Evolutionary conservation across 148 eudicot species (phyloP), one percentile per base, ranked within the genome.

Genomic region (Cornus florida): DNA sequence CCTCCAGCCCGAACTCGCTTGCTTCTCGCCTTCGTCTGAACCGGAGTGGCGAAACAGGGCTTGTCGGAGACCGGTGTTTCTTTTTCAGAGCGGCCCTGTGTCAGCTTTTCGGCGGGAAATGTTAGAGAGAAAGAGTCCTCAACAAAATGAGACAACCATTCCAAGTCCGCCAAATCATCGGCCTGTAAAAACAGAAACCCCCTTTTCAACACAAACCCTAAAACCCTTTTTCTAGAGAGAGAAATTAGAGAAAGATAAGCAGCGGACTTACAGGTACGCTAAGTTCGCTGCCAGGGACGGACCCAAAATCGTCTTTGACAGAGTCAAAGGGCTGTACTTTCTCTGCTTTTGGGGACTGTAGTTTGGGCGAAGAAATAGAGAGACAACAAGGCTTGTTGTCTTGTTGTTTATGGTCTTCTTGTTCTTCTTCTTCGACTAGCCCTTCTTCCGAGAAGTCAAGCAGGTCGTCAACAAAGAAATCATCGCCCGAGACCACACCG

Each of bases 401-500:
- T 7, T 43, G 9, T 50, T 50, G 9, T 11, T 53, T 16, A 14
- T 53, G 59, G 2, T 53, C 59, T 16, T 65, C 17, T 32, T 57
- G 72, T 5, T 77, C 28, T 6, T 56, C 48, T 28, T 32, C 22
- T 2, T 75, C 83, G 19, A 73, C 50, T 17, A 76, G 35, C 13
- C 70, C 82, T 6, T 75, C 85, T 43, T 83, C 82, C 1, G 86
- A 83, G 69, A 88, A 75, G 43, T 88, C 90, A 1, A 90, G 86
- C 6, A 90, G 87, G 73, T 88, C 84, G 76, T 90, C 93, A 0
- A 90, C 90, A 13, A 84, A 90, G 28, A 73, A 85, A 20, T 90
- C 89, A 16, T 90, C 92, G 5, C 73, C 70, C 9, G 78, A 10
- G 71, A 75, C 78, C 71, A 75, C 78, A 39, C 66, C 85, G 76